phyloP scores from a whole-genome alignment of 2,329 filamentous ascomycete species.

The Aspergillus amoenus region DNA sequence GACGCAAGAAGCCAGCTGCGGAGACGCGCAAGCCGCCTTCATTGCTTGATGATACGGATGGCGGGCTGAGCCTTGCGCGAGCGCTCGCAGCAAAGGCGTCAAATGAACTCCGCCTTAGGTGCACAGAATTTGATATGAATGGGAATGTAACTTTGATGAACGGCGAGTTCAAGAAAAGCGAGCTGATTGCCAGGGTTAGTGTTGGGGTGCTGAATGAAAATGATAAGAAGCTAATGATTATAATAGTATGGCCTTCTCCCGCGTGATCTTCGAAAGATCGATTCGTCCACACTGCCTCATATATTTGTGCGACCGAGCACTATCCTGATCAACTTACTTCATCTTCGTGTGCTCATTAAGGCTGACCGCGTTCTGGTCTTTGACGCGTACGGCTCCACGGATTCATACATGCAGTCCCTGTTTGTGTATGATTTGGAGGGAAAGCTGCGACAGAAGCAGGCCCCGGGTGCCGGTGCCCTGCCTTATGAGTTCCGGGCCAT shows the following conservation, averaged over 20 bases:
- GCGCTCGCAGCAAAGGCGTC: constrained; percentile 72
- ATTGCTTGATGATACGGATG: constrained; percentile 60
- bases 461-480: constrained; percentile 56
- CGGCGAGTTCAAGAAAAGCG: constrained; percentile 95
- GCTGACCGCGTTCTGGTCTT: constrained; percentile 92
- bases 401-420: constrained; percentile 90
- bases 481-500: constrained; percentile 96
- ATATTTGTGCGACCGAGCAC: constrained; percentile 91
- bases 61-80: constrained; percentile 67
- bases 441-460: constrained; percentile 79
- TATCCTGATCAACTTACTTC: constrained; percentile 93
- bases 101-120: constrained; percentile 81
- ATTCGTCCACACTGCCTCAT: constrained; percentile 91
- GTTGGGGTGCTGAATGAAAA: neutral
- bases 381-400: constrained; percentile 90
- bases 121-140: constrained; percentile 91
- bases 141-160: constrained; percentile 91
- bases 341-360: constrained; percentile 93
- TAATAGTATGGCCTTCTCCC: constrained; percentile 82
- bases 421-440: constrained; percentile 98
- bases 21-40: constrained; percentile 57
- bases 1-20: constrained; percentile 28
- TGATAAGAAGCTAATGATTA: neutral
- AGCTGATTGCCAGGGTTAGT: constrained; percentile 86
- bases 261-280: constrained; percentile 94